Percentiles rank a stretch among this genome's conserved stretches.
phyloP scores from a whole-genome alignment of 257 asterid species.

The Fraxinus pennsylvanica region DNA sequence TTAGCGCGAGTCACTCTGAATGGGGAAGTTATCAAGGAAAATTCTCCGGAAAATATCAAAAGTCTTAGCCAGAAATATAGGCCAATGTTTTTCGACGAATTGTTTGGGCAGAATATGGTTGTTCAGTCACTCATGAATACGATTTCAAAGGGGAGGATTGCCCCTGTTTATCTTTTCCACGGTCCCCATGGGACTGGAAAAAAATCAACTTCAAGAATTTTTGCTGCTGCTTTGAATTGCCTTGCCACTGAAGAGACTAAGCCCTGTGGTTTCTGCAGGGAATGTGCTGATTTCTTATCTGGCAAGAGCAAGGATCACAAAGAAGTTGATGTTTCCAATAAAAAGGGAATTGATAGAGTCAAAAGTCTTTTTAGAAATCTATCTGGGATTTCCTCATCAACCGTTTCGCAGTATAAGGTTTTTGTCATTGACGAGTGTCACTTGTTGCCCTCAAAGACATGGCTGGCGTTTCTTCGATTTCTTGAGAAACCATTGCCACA shows the following conservation, averaged over 20 bases:
- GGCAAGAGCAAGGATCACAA: conserved; percentile 59
- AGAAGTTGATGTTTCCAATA: conserved; percentile 80
- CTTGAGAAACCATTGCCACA: conserved; percentile 76
- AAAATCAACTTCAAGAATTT: conserved; percentile 79
- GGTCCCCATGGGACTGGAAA: conserved; percentile 99
- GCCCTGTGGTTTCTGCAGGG: conserved; percentile 94
- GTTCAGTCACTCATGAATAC: conserved; percentile 74
- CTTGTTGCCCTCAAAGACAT: conserved; percentile 78
- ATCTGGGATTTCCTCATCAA: conserved; percentile 39
- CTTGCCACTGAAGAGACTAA: conserved; percentile 71
- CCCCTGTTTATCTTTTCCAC: conserved; percentile 87
- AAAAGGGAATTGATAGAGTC: conserved; percentile 59
- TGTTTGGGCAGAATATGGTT: conserved; percentile 82
- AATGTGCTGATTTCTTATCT: conserved; percentile 68
- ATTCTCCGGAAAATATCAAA: conserved; percentile 64
- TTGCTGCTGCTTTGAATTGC: conserved; percentile 90
- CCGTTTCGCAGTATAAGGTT: conserved; percentile 54
- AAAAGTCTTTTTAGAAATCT: conserved; percentile 58
- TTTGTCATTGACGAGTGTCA: conserved; percentile 87
- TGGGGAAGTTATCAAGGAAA: conserved; percentile 51
- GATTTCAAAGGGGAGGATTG: conserved; percentile 64
- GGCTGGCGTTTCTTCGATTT: conserved; percentile 75
- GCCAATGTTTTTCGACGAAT: conserved; percentile 84
- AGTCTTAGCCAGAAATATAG: conserved; percentile 84
- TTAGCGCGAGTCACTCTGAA: conserved; percentile 47